Conservation (phyloP, 139 green algal species). For the Spirogloea muscicola region DNA sequence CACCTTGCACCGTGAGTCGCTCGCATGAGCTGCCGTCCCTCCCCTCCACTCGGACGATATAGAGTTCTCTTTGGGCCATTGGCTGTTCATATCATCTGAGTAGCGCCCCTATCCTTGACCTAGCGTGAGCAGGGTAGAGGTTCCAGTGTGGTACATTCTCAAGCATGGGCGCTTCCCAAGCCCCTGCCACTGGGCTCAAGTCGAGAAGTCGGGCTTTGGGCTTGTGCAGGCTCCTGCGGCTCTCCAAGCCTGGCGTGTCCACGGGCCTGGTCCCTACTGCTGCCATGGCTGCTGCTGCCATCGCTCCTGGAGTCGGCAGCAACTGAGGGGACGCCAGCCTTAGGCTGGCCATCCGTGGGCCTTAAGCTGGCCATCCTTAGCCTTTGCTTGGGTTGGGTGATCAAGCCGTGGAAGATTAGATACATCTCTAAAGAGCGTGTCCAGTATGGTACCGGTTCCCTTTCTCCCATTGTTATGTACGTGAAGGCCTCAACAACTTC, state of each 20-base stretch:
- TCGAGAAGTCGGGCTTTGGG: background rate
- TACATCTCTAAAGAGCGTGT: no score
- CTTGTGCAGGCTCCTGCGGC: constrained; percentile 6
- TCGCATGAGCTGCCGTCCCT: background rate
- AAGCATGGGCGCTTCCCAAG: background rate
- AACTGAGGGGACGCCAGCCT: no score
- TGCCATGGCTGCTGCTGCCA: background rate
- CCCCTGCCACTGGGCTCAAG: background rate
- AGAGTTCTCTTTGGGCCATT: background rate
- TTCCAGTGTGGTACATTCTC: background rate
- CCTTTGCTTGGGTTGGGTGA: no score
- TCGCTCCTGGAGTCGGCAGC: no score
- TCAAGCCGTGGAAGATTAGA: no score
- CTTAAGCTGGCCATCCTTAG: no score
- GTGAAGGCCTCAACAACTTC: no score
- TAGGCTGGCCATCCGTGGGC: no score
- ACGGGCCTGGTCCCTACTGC: constrained; percentile 21
- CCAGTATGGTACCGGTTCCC: no score
- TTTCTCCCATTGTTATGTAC: no score
- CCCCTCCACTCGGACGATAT: background rate
- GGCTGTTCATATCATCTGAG: background rate
- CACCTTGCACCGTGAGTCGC: constrained; percentile 1
- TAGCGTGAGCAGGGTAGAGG: background rate
- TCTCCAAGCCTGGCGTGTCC: constrained; percentile 15
- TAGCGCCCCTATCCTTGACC: background rate